These are phyloP conservation scores for Strigomonas galati DNA, from an alignment of 208 protist genomes.

Conservation along the genomic window DNA sequence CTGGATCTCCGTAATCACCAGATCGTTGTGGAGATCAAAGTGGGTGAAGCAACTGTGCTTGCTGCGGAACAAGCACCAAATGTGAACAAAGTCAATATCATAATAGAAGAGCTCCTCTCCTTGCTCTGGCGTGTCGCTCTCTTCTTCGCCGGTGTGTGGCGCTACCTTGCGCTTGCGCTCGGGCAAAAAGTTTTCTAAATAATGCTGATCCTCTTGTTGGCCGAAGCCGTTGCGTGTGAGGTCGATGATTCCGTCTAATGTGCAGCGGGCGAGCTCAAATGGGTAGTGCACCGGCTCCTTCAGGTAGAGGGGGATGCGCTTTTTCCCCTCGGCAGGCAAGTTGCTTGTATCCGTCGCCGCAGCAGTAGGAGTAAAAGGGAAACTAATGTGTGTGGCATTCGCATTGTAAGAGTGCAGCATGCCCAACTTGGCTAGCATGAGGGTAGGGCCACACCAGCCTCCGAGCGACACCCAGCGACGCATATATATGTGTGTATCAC, in stretches of 20 bases:
- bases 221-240: conserved; percentile 48
- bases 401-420: conserved; percentile 23
- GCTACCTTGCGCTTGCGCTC: neutral
- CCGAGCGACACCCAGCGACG: conserved; percentile 79
- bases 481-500: no score
- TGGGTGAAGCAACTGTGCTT: conserved; percentile 83
- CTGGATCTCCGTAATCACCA: conserved; percentile 44
- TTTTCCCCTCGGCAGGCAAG: neutral
- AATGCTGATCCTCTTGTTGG: neutral
- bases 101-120: neutral
- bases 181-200: conserved; percentile 13
- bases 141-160: no score
- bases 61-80: conserved; percentile 76
- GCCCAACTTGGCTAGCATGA: conserved; percentile 76
- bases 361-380: neutral
- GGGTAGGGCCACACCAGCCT: conserved; percentile 76
- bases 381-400: neutral
- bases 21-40: conserved; percentile 62
- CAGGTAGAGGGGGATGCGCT: neutral
- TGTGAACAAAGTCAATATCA: conserved; percentile 21
- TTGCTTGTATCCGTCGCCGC: neutral
- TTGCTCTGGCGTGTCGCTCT: neutral
- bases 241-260: conserved; percentile 74
- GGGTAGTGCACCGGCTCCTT: conserved; percentile 36
- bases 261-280: conserved; percentile 82